phyloP scores from a whole-genome alignment of 75 land plant genomes.

The Cunninghamia lanceolata region DNA sequence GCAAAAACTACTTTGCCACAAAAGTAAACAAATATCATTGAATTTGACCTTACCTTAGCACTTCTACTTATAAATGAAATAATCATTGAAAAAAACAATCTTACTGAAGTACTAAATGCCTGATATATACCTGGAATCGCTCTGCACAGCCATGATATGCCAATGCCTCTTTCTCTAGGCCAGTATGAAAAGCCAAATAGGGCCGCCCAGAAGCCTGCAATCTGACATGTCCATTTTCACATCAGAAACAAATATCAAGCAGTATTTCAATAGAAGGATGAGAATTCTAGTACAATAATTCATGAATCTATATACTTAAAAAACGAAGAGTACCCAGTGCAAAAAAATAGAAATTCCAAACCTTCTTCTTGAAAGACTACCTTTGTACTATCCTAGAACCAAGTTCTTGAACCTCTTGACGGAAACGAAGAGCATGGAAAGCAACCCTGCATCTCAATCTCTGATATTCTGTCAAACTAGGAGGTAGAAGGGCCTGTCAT shows the following conservation, averaged over 20 bases:
- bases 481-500: conserved; percentile 66
- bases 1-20: not conserved
- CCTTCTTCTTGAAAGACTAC: conserved; percentile 21
- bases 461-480: conserved; percentile 65
- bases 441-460: conserved; percentile 93
- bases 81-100: not conserved
- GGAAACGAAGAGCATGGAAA: conserved; percentile 87
- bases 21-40: not conserved
- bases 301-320: not conserved
- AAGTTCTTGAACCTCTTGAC: conserved; percentile 64
- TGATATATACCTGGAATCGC: conserved; percentile 70
- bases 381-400: conserved; percentile 69
- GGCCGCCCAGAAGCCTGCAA: conserved; percentile 68
- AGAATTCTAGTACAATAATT: not conserved
- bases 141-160: conserved; percentile 98
- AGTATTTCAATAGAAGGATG: not conserved
- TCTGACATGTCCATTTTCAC: conserved; percentile 29
- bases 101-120: not conserved
- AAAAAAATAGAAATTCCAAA: not conserved
- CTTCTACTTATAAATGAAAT: not conserved
- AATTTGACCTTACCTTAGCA: not conserved
- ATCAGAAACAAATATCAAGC: not conserved
- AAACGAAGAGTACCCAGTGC: not conserved
- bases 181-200: conserved; percentile 72
- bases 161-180: conserved; percentile 65